Base-by-base conservation (phyloP, 441 rosid genomes). In the Pelargonium australe region DNA sequence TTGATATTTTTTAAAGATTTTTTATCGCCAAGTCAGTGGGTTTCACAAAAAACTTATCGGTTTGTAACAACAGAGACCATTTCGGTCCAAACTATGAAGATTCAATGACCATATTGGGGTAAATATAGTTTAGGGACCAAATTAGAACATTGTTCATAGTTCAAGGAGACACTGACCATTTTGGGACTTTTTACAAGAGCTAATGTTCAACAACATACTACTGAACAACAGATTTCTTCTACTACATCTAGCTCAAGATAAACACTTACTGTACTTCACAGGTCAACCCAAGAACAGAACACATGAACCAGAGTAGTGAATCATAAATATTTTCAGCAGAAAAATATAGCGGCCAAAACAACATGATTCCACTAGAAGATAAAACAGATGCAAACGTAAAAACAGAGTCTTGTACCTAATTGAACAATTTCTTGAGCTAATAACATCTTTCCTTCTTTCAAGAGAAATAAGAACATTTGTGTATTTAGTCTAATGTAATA, bases 381-480 rank as follows among this genome's bases (percentile, higher is more conserved):
- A 51, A 12, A 51, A 51, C 58, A 51, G 16, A n/a, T 14, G 19
- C 65, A 34, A 31, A 34, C 65, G 7, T 7, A 7, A 63, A 31
- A 13, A 63, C n/a, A 63, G 41, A 63, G 28, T 20, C 19, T 13
- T 63, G 44, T 34, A 31, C 37, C n/a, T 23, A 20, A 12, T 19
- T 31, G 11, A 53, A 53, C 17, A 17, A 69, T 25, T 7, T 25
- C 66, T 2, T 28, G 12, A 55, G 65, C 51, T 37, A 20, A 55
- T 55, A 17, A 65, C 12, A 8, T 9, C 10, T 20, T 58, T 47
- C 12, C 51, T 31, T 65, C 66, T 62, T 68, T 66, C 61, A 66
- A 55, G 58, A 37, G 65, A 41, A 64, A 28, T 23, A 43, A 62
- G 40, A 34, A 44, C 20, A 66, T 28, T 17, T 65, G 45, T 44